phyloP scores from a whole-genome alignment of 495 filamentous ascomycete genomes.

The Glarea lozoyensis region DNA sequence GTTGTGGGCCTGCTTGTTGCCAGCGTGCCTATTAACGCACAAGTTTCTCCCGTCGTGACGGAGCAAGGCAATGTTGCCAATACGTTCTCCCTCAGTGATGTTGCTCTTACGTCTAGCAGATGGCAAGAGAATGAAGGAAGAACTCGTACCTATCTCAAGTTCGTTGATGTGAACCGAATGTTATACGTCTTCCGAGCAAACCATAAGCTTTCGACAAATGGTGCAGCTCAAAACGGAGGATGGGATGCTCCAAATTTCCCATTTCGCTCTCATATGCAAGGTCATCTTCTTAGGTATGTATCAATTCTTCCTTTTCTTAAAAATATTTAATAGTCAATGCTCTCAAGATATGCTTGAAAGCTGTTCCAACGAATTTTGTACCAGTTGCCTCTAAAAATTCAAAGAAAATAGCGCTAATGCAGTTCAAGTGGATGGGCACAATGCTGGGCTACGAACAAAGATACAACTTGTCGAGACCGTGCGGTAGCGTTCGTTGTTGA shows the following conservation, averaged over 20 bases:
- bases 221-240: slow-evolving; percentile 24
- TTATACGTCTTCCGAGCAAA: slow-evolving; percentile 30
- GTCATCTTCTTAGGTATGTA: slow-evolving; percentile 29
- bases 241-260: slow-evolving; percentile 32
- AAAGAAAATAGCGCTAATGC: too few species aligned
- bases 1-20: not conserved
- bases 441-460: slow-evolving; percentile 20
- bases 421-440: slow-evolving; percentile 26
- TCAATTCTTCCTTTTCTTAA: too few species aligned
- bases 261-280: slow-evolving; percentile 29
- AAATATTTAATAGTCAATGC: too few species aligned
- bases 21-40: not conserved
- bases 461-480: slow-evolving; percentile 23
- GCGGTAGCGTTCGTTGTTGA: slow-evolving; percentile 27
- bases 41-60: slow-evolving; percentile 10
- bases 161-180: slow-evolving; percentile 25
- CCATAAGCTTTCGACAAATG: slow-evolving; percentile 25
- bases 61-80: slow-evolving; percentile 18
- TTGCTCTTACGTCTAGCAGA: slow-evolving; percentile 23
- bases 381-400: too few species aligned
- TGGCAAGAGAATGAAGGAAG: slow-evolving; percentile 28
- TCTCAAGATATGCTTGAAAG: too few species aligned
- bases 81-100: slow-evolving; percentile 24
- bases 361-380: too few species aligned
- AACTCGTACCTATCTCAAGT: slow-evolving; percentile 27